Percentiles rank a stretch among this genome's conserved stretches.
Conservation (phyloP, 345 rosid genomes). For the Laguncularia racemosa region DNA sequence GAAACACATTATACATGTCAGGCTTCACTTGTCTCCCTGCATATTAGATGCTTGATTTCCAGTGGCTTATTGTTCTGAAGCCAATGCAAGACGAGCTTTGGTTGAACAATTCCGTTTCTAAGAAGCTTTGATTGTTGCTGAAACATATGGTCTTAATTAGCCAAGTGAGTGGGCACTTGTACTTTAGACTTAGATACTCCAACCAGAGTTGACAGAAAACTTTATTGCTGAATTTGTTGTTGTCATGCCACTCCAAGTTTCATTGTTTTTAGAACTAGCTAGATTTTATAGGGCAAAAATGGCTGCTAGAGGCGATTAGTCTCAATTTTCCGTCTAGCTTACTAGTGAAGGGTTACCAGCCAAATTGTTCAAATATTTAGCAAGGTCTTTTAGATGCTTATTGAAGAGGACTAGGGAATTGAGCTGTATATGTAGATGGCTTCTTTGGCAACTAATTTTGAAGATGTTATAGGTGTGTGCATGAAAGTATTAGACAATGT, state of each 20-base stretch:
- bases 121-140: conserved; percentile 95
- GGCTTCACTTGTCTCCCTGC: conserved; percentile 93
- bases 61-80: conserved; percentile 80
- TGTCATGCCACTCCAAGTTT: conserved; percentile 82
- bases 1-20: conserved; percentile 79
- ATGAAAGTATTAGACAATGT: conserved; percentile 57
- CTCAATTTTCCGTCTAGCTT: conserved; percentile 93
- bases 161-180: conserved; percentile 92
- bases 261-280: conserved; percentile 79
- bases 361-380: conserved; percentile 88
- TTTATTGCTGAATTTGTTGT: conserved; percentile 93
- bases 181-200: conserved; percentile 93
- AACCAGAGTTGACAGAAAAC: conserved; percentile 79
- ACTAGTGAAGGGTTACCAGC: conserved; percentile 89
- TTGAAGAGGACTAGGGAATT: conserved; percentile 79
- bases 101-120: conserved; percentile 92
- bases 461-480: conserved; percentile 54
- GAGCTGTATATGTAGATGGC: conserved; percentile 75
- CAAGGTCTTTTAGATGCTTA: conserved; percentile 85
- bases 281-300: conserved; percentile 81
- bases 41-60: conserved; percentile 94
- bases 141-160: conserved; percentile 91
- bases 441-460: conserved; percentile 66
- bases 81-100: conserved; percentile 78
- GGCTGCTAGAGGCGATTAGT: conserved; percentile 92